These are phyloP conservation scores for Oehlia diaphana DNA, from an alignment of 192 early-diverging fungal species.

Conservation along the genomic window DNA sequence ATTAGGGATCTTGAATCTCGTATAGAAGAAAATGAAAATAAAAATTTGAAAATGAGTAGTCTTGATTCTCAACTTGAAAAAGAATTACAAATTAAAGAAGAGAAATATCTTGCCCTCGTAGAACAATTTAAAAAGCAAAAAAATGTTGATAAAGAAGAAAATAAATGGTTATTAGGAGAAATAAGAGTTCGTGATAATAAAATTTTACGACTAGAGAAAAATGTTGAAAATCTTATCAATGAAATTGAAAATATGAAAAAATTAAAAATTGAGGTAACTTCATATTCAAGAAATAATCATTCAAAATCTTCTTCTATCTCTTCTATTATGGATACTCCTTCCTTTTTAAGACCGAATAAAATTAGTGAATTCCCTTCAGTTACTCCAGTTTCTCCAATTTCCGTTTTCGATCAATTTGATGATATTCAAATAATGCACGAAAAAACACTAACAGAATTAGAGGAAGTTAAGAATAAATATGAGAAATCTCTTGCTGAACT, in stretches of 20 bases:
- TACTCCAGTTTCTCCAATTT: not conserved
- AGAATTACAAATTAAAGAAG: slow-evolving; percentile 28
- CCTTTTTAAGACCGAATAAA: not conserved
- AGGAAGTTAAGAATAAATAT: slow-evolving; percentile 5
- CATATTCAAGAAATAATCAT: not conserved
- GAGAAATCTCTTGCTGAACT: not conserved
- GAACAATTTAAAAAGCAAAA: slow-evolving; percentile 5
- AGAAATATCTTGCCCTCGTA: slow-evolving; percentile 13
- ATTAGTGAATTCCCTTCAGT: not conserved
- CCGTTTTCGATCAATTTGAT: not conserved
- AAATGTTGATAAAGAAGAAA: not conserved
- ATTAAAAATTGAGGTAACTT: not conserved
- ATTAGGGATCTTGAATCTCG: slow-evolving; percentile 36
- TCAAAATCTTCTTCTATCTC: slow-evolving; percentile 2
- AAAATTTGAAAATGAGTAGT: not conserved
- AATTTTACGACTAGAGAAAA: slow-evolving; percentile 19
- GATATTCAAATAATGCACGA: not conserved
- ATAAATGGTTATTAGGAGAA: not conserved
- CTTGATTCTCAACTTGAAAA: slow-evolving; percentile 26
- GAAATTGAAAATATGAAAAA: slow-evolving; percentile 4
- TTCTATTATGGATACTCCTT: not conserved
- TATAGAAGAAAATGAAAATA: slow-evolving; percentile 16
- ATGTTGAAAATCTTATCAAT: slow-evolving; percentile 12
- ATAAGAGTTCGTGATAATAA: slow-evolving; percentile 2
- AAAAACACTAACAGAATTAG: not conserved